Evolutionary conservation across 495 filamentous ascomycete genomes (phyloP), one percentile per base, ranked within the genome.

Genomic region (Daldinia concentrica): DNA sequence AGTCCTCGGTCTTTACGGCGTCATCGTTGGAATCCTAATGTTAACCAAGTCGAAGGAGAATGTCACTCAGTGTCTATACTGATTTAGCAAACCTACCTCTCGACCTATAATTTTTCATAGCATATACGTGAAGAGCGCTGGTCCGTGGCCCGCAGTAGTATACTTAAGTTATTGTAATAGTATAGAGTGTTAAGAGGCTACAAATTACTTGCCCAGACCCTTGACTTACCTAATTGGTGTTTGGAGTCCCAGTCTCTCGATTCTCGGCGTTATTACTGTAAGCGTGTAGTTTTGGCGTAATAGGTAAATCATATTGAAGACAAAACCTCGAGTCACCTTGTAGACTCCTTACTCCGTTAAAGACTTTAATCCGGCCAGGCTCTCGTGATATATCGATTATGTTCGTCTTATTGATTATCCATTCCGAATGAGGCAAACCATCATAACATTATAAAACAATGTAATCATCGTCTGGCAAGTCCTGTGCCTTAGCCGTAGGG

Each of bases 1-100:
- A 81, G 94, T 97, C 37, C 81, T 98, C 67, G 93, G 94, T 30
- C 84, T 96, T 54, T 95, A 83, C 62, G 81, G 81, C 0, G 79
- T 81, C 2, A 79, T 83, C 19, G 81, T 82, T 12, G 72, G 75
- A 1, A 82, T 83, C 17, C 59, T 83, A 39, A 82, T 81, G 81
- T 60, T 82, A 61, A 82, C 80, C 7, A 78, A 69, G 71, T 78
- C 77, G 19, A 78, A 57, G 39, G 30, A 76, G 30, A 77, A 74
- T n/a, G 76, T 79, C 2, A 80, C 77, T 9, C 68, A 68, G 45
- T 82, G 80, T 52, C 17, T 66, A 15, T 81, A 78, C 52, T 82
- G 59, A 62, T 27, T 27, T 30, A 8, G 32, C 24, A 1, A 34
- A 34, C 26, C 37, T 24, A 45, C 30, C 9, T 3, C 32, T 34